phyloP scores from a whole-genome alignment of 1,139 yeast species.

The Sugiyamaella pinicola region DNA sequence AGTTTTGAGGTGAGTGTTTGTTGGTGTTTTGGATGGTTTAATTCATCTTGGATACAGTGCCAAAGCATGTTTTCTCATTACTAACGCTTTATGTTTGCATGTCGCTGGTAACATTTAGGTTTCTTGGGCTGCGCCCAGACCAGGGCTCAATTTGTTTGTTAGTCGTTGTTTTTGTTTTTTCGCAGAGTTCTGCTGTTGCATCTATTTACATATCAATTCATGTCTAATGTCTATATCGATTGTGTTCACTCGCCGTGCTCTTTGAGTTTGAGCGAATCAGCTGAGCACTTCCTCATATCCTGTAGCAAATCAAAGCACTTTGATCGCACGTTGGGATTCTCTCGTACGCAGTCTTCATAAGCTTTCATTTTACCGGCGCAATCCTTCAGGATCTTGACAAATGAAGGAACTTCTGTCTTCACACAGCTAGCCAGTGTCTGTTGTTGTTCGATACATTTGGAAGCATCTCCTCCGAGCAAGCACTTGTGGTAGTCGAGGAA shows the following conservation, averaged over 20 bases:
- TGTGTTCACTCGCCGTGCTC: slow-evolving; percentile 19
- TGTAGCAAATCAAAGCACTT: slow-evolving; percentile 47
- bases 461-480: slow-evolving; percentile 53
- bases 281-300: slow-evolving; percentile 46
- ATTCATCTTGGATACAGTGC: neutral
- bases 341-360: slow-evolving; percentile 61
- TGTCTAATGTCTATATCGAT: neutral
- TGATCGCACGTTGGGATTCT: slow-evolving; percentile 44
- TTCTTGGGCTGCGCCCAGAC: too few species aligned
- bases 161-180: too few species aligned
- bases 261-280: slow-evolving; percentile 35
- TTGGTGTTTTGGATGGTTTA: too few species aligned
- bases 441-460: slow-evolving; percentile 56
- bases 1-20: neutral
- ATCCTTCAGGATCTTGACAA: slow-evolving; percentile 59
- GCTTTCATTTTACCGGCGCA: slow-evolving; percentile 59
- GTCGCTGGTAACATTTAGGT: too few species aligned
- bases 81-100: neutral
- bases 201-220: slow-evolving; percentile 10
- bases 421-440: slow-evolving; percentile 58
- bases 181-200: too few species aligned
- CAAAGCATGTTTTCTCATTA: neutral
- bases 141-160: too few species aligned
- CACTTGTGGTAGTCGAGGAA: slow-evolving; percentile 68
- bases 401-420: slow-evolving; percentile 60